These are phyloP conservation scores for Claviceps citrina DNA, from an alignment of 2,329 filamentous ascomycete species.

Conservation along the genomic window DNA sequence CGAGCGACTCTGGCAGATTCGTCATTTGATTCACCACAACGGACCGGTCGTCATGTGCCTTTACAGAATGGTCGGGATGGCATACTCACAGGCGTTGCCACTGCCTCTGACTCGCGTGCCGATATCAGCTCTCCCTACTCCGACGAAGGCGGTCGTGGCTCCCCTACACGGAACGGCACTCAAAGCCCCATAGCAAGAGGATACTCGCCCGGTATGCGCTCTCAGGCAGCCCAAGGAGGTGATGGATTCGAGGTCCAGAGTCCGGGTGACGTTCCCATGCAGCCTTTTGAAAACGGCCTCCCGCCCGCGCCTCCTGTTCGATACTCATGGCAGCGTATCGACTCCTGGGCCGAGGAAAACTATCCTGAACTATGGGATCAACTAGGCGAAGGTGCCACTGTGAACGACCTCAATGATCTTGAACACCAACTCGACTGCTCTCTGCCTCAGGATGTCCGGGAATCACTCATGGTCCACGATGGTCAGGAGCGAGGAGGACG, in stretches of 20 bases:
- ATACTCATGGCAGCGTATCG: conserved; percentile 90
- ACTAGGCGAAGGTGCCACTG: conserved; percentile 77
- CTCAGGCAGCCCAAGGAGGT: conserved; percentile 51
- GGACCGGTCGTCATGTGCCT: conserved; percentile 78
- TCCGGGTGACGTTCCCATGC: conserved; percentile 85
- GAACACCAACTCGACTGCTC: conserved; percentile 93
- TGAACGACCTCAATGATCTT: conserved; percentile 90
- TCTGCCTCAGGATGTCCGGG: conserved; percentile 80
- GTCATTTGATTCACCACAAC: conserved; percentile 80
- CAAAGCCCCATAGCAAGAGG: conserved; percentile 42
- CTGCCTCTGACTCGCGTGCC: conserved; percentile 73
- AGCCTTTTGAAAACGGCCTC: conserved; percentile 80
- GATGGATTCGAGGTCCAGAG: conserved; percentile 56
- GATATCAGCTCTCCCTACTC: conserved; percentile 69
- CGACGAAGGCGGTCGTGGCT: conserved; percentile 48
- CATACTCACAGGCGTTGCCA: conserved; percentile 74
- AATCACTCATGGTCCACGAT: conserved; percentile 81
- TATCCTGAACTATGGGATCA: conserved; percentile 92
- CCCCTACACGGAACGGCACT: conserved; percentile 36
- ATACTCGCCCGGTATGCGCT: conserved; percentile 82
- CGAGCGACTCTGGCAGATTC: conserved; percentile 47
- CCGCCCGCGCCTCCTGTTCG: conserved; percentile 75
- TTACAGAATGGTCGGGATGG: conserved; percentile 68
- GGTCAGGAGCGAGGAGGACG: conserved; percentile 89
- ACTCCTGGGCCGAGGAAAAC: conserved; percentile 84